Evolutionary conservation across 148 eudicot species (phyloP), one percentile per base, ranked within the genome.

Genomic region (Simmondsia chinensis): DNA sequence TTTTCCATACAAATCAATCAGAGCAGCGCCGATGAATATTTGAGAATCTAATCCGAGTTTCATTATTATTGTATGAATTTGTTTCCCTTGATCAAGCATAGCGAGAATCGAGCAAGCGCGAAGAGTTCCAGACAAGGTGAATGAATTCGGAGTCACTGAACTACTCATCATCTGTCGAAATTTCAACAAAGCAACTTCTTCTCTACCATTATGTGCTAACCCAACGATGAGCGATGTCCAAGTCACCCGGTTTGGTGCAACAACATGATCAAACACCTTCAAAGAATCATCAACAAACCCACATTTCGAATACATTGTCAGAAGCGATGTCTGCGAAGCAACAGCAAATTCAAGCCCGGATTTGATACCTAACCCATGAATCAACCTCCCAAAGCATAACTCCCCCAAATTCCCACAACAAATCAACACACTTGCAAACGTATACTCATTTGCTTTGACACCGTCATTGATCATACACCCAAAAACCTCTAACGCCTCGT

Each of bases 231-330:
- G 59, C 9, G 71, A 71, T 4, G 71, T 65, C 71, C 71, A 60
- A 5, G 64, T 56, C 46, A 71, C 71, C 51, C 51, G 55, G 50
- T 39, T 71, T 32, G 68, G 71, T 46, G 56, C 47, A 31, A 21
- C 35, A 36, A 71, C 38, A 47, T 25, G 50, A 50, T 60, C 39
- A 26, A 65, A 71, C 33, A 56, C 63, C 33, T 43, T 56, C 16
- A 71, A 29, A n/a, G 68, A 56, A 41, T 60, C 71, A 34, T 60
- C 60, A 56, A 65, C 48, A 39, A 52, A 37, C 15, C 71, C 57
- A 47, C 67, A 70, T 41, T 65, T 60, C 10, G 71, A 71, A 38
- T 60, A 70, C 75, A 70, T 70, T 7, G 76, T 65, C 48, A 71
- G 54, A 39, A 65, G 58, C 7, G 76, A 65, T 13, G 76, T 60